Evolutionary conservation across 768 basidiomycete genomes (phyloP).

Genomic region (Tulasnella sp.): DNA sequence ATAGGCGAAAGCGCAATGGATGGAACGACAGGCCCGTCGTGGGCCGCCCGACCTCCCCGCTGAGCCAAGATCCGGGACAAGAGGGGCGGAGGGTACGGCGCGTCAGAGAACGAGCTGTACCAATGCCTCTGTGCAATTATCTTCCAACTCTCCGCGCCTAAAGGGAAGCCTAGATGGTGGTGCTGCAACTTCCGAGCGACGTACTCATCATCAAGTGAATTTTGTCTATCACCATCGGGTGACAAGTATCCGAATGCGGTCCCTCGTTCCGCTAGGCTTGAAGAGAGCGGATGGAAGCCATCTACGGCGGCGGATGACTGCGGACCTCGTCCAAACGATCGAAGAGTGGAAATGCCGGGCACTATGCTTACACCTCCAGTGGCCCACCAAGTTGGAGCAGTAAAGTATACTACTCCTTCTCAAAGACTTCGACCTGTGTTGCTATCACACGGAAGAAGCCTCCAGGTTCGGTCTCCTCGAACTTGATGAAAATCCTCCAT

Average conservation of each 20-base stretch:
- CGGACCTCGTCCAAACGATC: neutral
- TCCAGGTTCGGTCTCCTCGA: neutral
- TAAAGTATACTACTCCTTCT: neutral
- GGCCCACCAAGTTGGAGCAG: neutral
- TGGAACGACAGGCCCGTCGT: neutral
- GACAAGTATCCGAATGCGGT: neutral
- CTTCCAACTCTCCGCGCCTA: neutral
- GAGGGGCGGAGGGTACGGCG: neutral
- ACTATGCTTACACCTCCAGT: neutral
- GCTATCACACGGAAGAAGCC: neutral
- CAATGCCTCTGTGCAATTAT: neutral
- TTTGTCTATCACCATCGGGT: neutral
- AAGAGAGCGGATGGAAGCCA: neutral
- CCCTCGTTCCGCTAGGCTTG: neutral
- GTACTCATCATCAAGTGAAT: neutral
- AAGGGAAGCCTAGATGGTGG: neutral
- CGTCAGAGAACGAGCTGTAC: neutral
- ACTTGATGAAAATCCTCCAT: neutral
- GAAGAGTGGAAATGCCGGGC: neutral
- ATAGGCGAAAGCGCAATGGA: neutral
- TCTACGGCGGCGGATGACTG: neutral
- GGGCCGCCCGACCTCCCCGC: too few species aligned
- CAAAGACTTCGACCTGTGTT: neutral
- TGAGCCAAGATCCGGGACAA: neutral
- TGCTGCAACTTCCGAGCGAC: neutral